These are phyloP conservation scores for Macrophomina phaseolina DNA, from an alignment of 2,329 filamentous ascomycete species.

Conservation along the genomic window DNA sequence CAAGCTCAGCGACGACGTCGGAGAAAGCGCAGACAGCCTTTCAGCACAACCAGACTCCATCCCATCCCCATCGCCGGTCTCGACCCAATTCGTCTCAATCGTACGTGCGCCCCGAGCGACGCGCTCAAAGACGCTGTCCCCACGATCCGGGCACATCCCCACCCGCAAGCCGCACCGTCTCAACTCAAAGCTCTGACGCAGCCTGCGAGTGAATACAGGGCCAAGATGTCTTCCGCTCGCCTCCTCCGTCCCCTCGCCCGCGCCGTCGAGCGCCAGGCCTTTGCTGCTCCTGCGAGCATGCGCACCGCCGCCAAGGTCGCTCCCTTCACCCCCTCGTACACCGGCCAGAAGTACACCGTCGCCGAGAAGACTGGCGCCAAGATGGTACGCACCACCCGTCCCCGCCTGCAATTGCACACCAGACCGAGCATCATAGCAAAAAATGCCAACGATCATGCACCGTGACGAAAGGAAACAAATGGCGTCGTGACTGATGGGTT, in stretches of 20 bases:
- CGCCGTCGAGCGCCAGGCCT: constrained; percentile 45
- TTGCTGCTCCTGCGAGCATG: constrained; percentile 33
- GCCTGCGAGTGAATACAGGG: constrained; percentile 3
- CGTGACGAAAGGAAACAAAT: background rate
- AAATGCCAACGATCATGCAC: background rate
- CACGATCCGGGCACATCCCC: constrained; percentile 12
- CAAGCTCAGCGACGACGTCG: constrained; percentile 24
- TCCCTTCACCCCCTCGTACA: constrained; percentile 28
- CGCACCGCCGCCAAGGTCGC: constrained; percentile 27
- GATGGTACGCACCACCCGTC: constrained; percentile 23
- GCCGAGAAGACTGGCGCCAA: constrained; percentile 26
- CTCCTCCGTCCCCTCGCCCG: constrained; percentile 49
- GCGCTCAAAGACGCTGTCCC: background rate
- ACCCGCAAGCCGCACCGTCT: background rate
- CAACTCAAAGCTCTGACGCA: constrained; percentile 31
- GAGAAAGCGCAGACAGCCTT: constrained; percentile 7
- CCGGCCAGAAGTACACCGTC: constrained; percentile 24
- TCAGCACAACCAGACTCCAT: constrained; percentile 25
- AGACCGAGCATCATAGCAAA: background rate
- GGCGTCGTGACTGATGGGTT: background rate
- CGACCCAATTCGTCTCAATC: constrained; percentile 26
- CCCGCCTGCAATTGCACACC: constrained; percentile 2
- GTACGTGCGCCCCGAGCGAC: constrained; percentile 16
- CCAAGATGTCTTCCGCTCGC: constrained; percentile 48
- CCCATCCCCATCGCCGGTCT: constrained; percentile 19